Evolutionary conservation across 2,329 filamentous ascomycete genomes (phyloP).

Genomic region (Ceratocystiopsis brevicomis): DNA sequence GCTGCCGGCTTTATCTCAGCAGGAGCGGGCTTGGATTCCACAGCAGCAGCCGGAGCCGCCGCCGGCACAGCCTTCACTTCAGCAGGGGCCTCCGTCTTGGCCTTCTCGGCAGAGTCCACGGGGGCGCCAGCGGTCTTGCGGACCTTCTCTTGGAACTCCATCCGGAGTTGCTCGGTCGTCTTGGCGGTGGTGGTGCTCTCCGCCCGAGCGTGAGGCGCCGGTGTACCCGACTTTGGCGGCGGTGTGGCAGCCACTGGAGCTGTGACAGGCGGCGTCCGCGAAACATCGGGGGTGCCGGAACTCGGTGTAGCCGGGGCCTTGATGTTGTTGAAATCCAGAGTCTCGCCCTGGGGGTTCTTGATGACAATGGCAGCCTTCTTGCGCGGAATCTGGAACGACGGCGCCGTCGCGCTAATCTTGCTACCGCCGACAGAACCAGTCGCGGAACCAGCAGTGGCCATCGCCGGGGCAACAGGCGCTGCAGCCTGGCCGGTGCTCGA

Average conservation of each 20-base stretch:
- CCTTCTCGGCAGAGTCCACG: constrained; percentile 12
- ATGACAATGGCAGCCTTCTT: constrained; percentile 63
- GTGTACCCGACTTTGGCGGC: constrained; percentile 54
- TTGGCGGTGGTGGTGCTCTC: constrained; percentile 52
- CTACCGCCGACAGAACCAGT: no score
- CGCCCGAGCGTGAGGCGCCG: constrained; percentile 47
- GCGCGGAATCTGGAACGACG: constrained; percentile 9
- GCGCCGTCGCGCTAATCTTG: no score
- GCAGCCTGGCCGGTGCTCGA: constrained; percentile 48
- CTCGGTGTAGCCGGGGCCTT: constrained; percentile 39
- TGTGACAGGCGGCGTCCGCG: constrained; percentile 50
- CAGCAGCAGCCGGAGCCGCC: constrained; percentile 1
- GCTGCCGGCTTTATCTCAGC: not conserved
- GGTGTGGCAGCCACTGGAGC: constrained; percentile 62
- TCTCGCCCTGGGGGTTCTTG: constrained; percentile 65
- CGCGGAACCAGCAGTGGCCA: no score
- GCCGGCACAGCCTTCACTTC: constrained; percentile 6
- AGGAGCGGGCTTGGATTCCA: constrained; percentile 1
- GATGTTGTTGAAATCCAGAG: constrained; percentile 46
- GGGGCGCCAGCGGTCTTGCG: constrained; percentile 23
- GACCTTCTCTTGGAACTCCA: constrained; percentile 68
- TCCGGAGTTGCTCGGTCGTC: constrained; percentile 62
- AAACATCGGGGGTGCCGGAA: constrained; percentile 26
- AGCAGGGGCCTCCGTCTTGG: constrained; percentile 11
- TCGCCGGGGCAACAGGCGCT: constrained; percentile 26